Percentiles rank a stretch among this genome's conserved stretches.
Conservation (phyloP, 495 filamentous ascomycete genomes). For the Margaritispora aquatica region DNA sequence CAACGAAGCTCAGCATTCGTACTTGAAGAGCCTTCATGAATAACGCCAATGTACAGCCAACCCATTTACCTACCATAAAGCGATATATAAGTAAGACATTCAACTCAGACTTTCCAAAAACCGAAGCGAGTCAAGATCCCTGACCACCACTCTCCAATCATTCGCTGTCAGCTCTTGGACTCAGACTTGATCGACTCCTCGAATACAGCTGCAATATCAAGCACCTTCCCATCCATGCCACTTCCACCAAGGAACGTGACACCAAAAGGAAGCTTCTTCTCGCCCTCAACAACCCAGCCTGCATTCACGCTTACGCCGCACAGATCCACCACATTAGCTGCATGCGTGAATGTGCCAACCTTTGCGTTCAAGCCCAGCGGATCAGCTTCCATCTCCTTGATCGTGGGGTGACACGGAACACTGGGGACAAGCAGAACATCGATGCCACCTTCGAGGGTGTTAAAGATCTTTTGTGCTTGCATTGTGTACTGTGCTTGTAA, state of each 20-base stretch:
- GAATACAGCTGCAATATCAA: constrained; percentile 49
- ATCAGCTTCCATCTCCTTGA: constrained; percentile 48
- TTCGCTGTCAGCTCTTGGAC: not conserved
- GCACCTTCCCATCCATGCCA: constrained; percentile 48
- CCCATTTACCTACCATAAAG: too few relatives aligned
- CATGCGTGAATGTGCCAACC: constrained; percentile 57
- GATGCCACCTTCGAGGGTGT: constrained; percentile 34
- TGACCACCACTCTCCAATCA: not conserved
- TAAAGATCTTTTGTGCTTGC: constrained; percentile 41
- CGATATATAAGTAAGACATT: not conserved
- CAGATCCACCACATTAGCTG: constrained; percentile 59
- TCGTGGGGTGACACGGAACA: constrained; percentile 50
- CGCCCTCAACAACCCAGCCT: constrained; percentile 29
- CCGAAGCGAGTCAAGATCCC: not conserved
- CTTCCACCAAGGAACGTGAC: constrained; percentile 53
- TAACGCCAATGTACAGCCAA: too few relatives aligned
- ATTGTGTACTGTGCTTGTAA: constrained; percentile 36
- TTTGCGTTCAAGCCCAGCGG: constrained; percentile 49
- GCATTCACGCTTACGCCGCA: constrained; percentile 55
- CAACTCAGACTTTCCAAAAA: not conserved
- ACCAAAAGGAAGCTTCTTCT: constrained; percentile 48
- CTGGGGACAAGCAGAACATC: constrained; percentile 59
- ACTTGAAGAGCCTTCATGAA: too few relatives aligned
- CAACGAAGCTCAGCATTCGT: not conserved
- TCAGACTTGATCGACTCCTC: constrained; percentile 30